Evolutionary conservation across 345 rosid genomes (phyloP), one percentile per base, ranked within the genome.

Genomic region (Syzygium aromaticum): DNA sequence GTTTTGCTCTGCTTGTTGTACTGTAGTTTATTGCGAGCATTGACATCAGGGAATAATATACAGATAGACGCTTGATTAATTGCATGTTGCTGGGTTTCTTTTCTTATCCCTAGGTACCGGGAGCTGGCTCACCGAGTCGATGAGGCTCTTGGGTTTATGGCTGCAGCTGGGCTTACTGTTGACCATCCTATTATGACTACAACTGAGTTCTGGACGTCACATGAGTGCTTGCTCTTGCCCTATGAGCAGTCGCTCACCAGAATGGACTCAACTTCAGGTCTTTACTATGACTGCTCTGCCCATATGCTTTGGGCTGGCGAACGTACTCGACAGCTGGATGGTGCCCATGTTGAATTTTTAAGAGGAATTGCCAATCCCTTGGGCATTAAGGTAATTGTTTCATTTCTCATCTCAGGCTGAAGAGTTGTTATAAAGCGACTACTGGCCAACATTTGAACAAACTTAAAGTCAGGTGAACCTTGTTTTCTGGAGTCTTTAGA

Each of bases 111-210:
- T 54, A 87, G 86, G 89, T 84, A 87, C 85, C 88, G 85, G 67
- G 88, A 86, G 85, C 67, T 86, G 59, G 88, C 88, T 78, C 85
- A 80, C 67, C 84, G 88, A 43, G 88, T 86, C 8, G 88, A 86
- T 77, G 88, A 86, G 88, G 88, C 88, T 54, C 88, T 86, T 43
- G 88, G 88, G 46, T 86, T 86, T 80, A 86, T 86, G 88, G 15
- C 67, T 1, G 88, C 88, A 40, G 88, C 88, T 53, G 88, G 88
- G 33, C 88, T 86, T 52, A 86, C 88, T 4, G 51, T 86, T 52
- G 88, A 86, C 54, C 88, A 86, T 80, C 88, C 88, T 49, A 86
- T 86, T 40, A 86, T 86, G 88, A 84, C 82, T 56, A 78, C 85
- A 0, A 86, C 88, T 78, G 88, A 86, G 51, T 86, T 86, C 88